Conservation (phyloP, 129 eudicot genomes). For the Tanacetum coccineum region DNA sequence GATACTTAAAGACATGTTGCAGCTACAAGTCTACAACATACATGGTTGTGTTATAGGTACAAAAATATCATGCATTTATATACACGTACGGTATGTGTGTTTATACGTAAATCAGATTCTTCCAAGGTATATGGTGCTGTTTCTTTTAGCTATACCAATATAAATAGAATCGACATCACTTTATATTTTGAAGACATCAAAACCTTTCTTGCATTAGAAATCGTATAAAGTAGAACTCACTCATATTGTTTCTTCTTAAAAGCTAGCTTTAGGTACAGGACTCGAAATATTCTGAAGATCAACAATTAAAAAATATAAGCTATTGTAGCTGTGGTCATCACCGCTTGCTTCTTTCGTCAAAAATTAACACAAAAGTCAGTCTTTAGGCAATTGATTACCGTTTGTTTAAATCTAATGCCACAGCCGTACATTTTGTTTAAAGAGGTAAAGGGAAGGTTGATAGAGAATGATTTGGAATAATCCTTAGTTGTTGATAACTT, state of each 20-base stretch:
- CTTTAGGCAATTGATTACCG: constrained; percentile 14
- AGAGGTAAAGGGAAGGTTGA: constrained; percentile 12
- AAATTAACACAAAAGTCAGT: constrained; percentile 18
- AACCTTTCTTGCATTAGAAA: no score
- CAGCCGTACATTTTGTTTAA: constrained; percentile 27
- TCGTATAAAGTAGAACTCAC: not conserved
- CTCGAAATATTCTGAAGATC: constrained; percentile 4
- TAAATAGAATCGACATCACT: no score
- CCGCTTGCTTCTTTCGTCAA: constrained; percentile 10
- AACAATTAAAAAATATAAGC: not conserved
- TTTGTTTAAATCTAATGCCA: constrained; percentile 9
- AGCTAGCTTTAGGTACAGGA: not conserved
- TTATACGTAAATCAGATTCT: no score
- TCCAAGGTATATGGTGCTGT: no score
- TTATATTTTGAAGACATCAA: no score
- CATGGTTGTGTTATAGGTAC: no score
- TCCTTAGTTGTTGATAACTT: constrained; percentile 1
- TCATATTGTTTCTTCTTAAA: not conserved
- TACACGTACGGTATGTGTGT: no score
- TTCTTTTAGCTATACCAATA: no score
- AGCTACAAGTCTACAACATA: no score
- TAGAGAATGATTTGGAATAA: constrained; percentile 19
- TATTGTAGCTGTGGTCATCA: not conserved
- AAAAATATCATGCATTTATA: no score
- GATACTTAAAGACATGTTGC: no score